Evolutionary conservation across 192 early-diverging fungal species (phyloP), one percentile per base, ranked within the genome.

Genomic region (Entomortierella chlamydospora): DNA sequence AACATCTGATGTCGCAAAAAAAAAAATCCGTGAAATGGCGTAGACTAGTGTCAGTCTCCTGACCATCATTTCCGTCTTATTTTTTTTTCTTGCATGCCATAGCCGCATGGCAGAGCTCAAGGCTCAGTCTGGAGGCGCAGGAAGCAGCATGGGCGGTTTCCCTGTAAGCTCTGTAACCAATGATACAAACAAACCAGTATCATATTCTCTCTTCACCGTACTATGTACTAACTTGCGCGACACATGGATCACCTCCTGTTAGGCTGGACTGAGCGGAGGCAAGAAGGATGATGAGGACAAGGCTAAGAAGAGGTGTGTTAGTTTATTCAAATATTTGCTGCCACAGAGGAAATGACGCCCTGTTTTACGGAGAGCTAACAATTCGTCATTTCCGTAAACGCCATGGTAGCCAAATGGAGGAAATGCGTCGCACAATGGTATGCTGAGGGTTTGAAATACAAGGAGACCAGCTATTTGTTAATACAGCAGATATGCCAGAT

Each of bases 341-440:
- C 29, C 42, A 5, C 9, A 18, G 31, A 13, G 30, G 31, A 30
- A 18, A 54, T 13, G 50, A 17, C 5, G 23, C 50, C 5, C 2
- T 29, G 25, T 28, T 6, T 10, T 26, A 4, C 23, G 26, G 26
- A 29, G 52, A 57, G 5, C 45, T 47, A 47, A 47, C 45, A 47
- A n/a, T n/a, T 20, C 8, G 3, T 47, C 15, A 47, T 20, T 12
- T 20, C 20, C 15, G 10, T 10, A 37, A 37, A 11, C 2, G 4
- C 15, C 20, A 20, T 57, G 29, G n/a, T n/a, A 94, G 93, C 28
- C 90, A 93, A 84, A 89, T 90, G 87, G 95, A 98, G 57, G 95
- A 98, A 76, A 89, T 90, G 86, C 90, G 95, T 26, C 81, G 91
- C 61, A 88, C 83, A 18, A 92, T 95, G 91, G 91, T 93, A 82